Evolutionary conservation across 805 yeast species (phyloP).

Genomic region (Nakazawaea ambrosiae): DNA sequence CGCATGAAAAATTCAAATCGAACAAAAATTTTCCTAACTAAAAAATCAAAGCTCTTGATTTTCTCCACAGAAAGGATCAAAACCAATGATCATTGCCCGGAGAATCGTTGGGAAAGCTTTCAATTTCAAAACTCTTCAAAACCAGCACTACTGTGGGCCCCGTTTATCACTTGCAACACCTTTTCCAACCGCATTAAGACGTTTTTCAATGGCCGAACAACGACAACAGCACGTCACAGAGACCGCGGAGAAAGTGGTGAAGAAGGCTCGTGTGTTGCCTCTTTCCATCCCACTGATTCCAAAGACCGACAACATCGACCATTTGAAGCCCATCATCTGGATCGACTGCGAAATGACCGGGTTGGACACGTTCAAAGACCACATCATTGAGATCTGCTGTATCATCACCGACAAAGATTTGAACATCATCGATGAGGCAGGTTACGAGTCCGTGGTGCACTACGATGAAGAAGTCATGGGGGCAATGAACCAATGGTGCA

Average conservation of each 20-base stretch:
- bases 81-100: too few species aligned
- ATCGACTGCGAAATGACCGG: conserved; percentile 99
- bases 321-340: conserved; percentile 62
- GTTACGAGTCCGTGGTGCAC: conserved; percentile 79
- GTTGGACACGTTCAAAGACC: conserved; percentile 68
- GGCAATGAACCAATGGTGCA: conserved; percentile 85
- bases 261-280: neutral
- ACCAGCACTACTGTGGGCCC: too few species aligned
- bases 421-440: conserved; percentile 57
- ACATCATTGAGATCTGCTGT: conserved; percentile 88
- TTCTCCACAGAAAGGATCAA: too few species aligned
- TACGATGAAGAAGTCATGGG: conserved; percentile 55
- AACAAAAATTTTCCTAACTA: too few species aligned
- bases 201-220: too few species aligned
- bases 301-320: conserved; percentile 10
- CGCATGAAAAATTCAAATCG: too few species aligned
- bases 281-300: conserved; percentile 3
- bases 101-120: too few species aligned
- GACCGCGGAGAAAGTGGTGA: neutral
- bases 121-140: too few species aligned
- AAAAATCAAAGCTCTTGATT: too few species aligned
- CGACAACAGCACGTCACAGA: too few species aligned
- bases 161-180: too few species aligned
- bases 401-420: conserved; percentile 80
- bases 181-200: too few species aligned